phyloP scores from a whole-genome alignment of 768 basidiomycete species.

The Trametes maxima region DNA sequence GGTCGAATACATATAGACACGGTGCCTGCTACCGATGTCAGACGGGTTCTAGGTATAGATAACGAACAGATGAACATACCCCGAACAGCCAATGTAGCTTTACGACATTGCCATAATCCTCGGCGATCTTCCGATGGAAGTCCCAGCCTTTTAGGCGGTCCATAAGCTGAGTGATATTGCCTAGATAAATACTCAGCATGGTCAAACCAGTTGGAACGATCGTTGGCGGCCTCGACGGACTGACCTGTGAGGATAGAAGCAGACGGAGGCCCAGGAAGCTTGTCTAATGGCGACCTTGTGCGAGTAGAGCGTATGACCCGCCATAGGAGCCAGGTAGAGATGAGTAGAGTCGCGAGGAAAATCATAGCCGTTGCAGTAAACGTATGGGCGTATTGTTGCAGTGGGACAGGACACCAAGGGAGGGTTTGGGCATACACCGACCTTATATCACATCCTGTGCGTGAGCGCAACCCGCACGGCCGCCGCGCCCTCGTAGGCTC shows the following conservation, averaged over 20 bases:
- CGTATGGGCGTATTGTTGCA: background rate
- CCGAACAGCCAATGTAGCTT: conserved; percentile 20
- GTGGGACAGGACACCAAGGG: background rate
- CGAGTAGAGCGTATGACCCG: background rate
- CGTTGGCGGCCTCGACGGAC: background rate
- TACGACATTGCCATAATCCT: conserved; percentile 18
- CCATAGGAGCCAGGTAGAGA: background rate
- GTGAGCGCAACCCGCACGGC: no score
- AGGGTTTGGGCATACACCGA: no score
- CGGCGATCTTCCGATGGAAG: conserved; percentile 20
- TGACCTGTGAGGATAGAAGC: conserved; percentile 17
- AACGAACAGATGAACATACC: background rate
- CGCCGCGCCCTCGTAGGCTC: no score
- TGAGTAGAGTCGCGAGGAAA: background rate
- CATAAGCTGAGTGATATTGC: conserved; percentile 16
- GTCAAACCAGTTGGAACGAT: no score
- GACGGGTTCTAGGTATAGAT: background rate
- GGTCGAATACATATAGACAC: conserved; percentile 21
- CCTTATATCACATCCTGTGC: no score
- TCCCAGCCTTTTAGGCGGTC: conserved; percentile 10
- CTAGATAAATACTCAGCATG: background rate
- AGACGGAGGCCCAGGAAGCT: conserved; percentile 15
- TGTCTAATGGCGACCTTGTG: conserved; percentile 3
- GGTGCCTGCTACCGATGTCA: conserved; percentile 2
- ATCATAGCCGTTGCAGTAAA: background rate